Base-by-base conservation (phyloP, 306 rosid genomes). In the Luffa acutangula region DNA sequence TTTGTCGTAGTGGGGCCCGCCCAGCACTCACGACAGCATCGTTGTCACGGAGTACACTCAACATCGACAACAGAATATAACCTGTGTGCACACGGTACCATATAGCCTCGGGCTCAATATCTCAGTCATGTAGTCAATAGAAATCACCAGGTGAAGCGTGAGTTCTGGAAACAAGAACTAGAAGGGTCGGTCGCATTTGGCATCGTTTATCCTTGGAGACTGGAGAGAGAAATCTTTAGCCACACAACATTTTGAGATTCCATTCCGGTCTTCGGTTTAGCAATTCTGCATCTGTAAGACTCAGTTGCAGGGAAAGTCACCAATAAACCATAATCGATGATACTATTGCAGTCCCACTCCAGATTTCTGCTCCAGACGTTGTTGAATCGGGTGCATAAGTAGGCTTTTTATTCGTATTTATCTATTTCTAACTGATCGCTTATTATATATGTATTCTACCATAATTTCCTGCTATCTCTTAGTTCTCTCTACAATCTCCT, bases 281-380 rank as follows among this genome's bases (percentile, higher is more conserved):
- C 51, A 39, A n/a, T 56, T 77, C 25, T 60, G 9, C 20, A 56
- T 39, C 80, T 56, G 39, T 9, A 5, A 5, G 51, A 7, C 49
- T 9, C 52, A 36, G 48, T 74, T 43, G 71, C 72, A 45, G 54
- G 56, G 75, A 67, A 52, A 66, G 74, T 39, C 11, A 20, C 76
- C 56, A 10, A 45, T 10, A 70, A 21, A 21, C 53, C 11, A 21
- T 52, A 52, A 77, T 37, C 89, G 63, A 95, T 93, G 99, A 89
- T 95, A 65, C 93, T 95, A 20, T 79, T 95, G 83, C 99, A 91
- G 86, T 89, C 99, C 58, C 97, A 95, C 72, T 95, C 99, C 4
- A 89, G 97, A 85, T 95, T 95, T 83, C 85, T 95, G 79, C 97
- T 89, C 25, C 97, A 95, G 83, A 91, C 96, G 78, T 62, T 95